phyloP scores from a whole-genome alignment of 805 yeast genomes.

The Candida broadrunensis region DNA sequence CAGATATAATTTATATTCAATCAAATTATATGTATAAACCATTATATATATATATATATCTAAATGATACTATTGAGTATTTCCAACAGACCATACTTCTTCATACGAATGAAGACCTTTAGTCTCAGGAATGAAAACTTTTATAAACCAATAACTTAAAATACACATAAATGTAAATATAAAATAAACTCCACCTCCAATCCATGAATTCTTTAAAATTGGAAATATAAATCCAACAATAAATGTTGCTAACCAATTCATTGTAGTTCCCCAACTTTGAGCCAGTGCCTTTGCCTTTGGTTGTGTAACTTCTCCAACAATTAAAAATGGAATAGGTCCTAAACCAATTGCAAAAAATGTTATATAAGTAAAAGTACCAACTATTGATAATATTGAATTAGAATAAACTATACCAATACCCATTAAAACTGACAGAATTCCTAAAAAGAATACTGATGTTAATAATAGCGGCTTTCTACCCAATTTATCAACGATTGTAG shows the following conservation, averaged over 20 bases:
- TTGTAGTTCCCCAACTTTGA: slow-evolving; percentile 87
- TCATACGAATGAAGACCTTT: slow-evolving; percentile 59
- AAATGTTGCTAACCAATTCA: slow-evolving; percentile 91
- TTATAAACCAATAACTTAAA: slow-evolving; percentile 46
- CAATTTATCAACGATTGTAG: slow-evolving; percentile 67
- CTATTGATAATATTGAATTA: slow-evolving; percentile 49
- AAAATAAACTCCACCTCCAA: slow-evolving; percentile 80
- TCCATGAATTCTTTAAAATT: slow-evolving; percentile 44
- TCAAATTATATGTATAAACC: no score
- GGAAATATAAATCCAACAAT: slow-evolving; percentile 82
- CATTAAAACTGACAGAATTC: slow-evolving; percentile 57
- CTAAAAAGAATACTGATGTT: slow-evolving; percentile 68
- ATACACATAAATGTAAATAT: slow-evolving; percentile 63
- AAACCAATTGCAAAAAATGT: slow-evolving; percentile 86
- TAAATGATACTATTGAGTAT: no score
- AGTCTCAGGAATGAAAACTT: slow-evolving; percentile 66
- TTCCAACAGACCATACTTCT: slow-evolving; percentile 57
- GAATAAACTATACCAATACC: slow-evolving; percentile 59
- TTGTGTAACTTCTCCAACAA: slow-evolving; percentile 88
- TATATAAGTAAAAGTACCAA: slow-evolving; percentile 70
- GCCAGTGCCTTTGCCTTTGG: slow-evolving; percentile 77
- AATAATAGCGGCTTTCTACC: slow-evolving; percentile 68
- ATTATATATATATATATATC: no score
- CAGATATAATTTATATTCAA: no score
- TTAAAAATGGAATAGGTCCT: slow-evolving; percentile 93